phyloP scores from a whole-genome alignment of 164 flowering plant species.

The Nymphaea colorata region DNA sequence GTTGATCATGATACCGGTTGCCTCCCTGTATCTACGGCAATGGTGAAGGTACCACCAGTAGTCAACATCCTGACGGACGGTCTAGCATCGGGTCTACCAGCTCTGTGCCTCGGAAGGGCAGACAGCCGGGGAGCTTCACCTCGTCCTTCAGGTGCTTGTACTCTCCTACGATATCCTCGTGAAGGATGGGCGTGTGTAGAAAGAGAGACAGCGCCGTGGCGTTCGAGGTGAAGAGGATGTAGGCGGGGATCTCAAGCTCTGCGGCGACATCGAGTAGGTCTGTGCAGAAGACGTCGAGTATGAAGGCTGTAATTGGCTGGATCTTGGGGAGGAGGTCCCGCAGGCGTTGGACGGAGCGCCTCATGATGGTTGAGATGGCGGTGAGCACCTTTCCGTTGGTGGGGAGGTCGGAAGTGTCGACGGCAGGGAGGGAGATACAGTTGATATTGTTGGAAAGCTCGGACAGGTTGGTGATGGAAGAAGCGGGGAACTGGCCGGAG shows the following conservation, averaged over 20 bases:
- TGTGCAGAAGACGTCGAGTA: slow-evolving; percentile 29
- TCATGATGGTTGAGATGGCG: neutral
- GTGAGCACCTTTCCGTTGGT: neutral
- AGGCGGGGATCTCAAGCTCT: slow-evolving; percentile 21
- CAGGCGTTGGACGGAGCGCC: neutral
- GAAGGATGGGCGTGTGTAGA: slow-evolving; percentile 21
- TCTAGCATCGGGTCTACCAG: slow-evolving; percentile 20
- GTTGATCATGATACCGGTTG: slow-evolving; percentile 21
- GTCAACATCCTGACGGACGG: slow-evolving; percentile 10
- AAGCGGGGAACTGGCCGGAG: neutral
- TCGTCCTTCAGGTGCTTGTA: slow-evolving; percentile 18
- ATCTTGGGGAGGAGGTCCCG: neutral
- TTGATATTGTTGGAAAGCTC: neutral
- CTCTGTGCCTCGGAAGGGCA: slow-evolving; percentile 18
- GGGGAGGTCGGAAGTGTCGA: neutral
- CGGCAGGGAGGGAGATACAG: neutral
- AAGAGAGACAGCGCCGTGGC: slow-evolving; percentile 19
- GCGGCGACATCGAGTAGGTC: slow-evolving; percentile 26
- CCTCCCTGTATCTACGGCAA: slow-evolving; percentile 1
- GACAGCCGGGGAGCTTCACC: slow-evolving; percentile 22
- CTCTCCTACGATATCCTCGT: slow-evolving; percentile 13
- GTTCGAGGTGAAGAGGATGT: slow-evolving; percentile 25
- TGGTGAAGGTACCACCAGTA: slow-evolving; percentile 15
- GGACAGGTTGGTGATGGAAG: neutral
- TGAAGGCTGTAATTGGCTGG: slow-evolving; percentile 9